Evolutionary conservation across 129 eudicot genomes (phyloP).

Genomic region (Tanacetum coccineum): DNA sequence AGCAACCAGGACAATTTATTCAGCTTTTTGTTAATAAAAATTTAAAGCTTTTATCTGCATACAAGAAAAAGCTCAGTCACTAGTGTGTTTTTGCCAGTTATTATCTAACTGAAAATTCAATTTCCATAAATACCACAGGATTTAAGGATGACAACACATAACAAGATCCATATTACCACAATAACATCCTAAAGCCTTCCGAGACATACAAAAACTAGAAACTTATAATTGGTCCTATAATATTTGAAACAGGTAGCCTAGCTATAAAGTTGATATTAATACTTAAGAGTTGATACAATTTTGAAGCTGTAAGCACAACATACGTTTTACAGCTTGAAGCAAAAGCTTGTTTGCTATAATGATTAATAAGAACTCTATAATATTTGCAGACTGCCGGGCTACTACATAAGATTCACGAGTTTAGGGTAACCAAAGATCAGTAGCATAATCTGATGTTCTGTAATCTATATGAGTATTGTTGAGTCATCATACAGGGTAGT

Average conservation of each 20-base stretch:
- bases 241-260: too few relatives aligned
- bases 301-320: too few relatives aligned
- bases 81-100: too few relatives aligned
- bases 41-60: constrained; percentile 19
- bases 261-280: too few relatives aligned
- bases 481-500: too few relatives aligned
- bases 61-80: background rate
- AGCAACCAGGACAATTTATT: constrained; percentile 10
- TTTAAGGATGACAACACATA: too few relatives aligned
- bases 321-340: too few relatives aligned
- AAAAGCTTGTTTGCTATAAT: too few relatives aligned
- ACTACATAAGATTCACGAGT: background rate
- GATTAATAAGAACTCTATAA: too few relatives aligned
- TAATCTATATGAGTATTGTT: background rate
- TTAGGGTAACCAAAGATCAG: background rate
- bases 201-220: background rate
- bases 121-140: background rate
- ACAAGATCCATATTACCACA: too few relatives aligned
- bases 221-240: too few relatives aligned
- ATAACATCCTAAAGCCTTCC: background rate
- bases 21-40: constrained; percentile 10
- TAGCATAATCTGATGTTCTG: background rate
- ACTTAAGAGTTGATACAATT: too few relatives aligned
- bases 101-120: background rate
- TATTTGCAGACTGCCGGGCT: background rate